These are phyloP conservation scores for Cyclotella kingstonii DNA, from an alignment of 108 stramenopile species.

Conservation along the genomic window DNA sequence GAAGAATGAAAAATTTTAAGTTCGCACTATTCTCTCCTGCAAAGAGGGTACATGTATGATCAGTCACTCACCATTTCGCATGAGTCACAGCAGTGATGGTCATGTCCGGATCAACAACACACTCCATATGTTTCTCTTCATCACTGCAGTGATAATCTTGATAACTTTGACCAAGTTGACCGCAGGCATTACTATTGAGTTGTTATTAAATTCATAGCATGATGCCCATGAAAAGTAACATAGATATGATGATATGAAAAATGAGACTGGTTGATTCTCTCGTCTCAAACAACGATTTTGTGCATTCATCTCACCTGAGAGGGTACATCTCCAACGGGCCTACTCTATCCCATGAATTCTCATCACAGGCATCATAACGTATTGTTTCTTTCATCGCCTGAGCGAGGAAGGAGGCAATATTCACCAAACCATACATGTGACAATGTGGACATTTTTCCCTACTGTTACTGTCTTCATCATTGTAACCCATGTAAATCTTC, in stretches of 20 bases:
- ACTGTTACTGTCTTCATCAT: background rate
- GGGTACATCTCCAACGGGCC: constrained; percentile 37
- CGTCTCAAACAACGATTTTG: background rate
- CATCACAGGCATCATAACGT: constrained; percentile 57
- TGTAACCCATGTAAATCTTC: constrained; percentile 33
- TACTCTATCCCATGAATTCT: constrained; percentile 56
- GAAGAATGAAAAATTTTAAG: background rate
- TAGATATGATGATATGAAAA: background rate
- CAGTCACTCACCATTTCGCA: constrained; percentile 42
- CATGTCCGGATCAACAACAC: constrained; percentile 46
- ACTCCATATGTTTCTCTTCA: constrained; percentile 51
- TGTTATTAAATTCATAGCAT: too few relatives aligned
- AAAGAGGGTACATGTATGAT: background rate
- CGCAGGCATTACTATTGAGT: constrained; percentile 44
- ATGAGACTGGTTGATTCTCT: background rate
- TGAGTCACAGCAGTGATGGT: constrained; percentile 48
- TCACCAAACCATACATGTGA: constrained; percentile 47
- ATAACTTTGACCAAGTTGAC: constrained; percentile 29
- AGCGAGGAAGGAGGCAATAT: constrained; percentile 46
- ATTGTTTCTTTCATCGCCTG: constrained; percentile 61
- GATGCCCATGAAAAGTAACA: too few relatives aligned
- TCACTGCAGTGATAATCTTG: constrained; percentile 49
- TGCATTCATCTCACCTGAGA: constrained; percentile 9
- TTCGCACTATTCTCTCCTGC: background rate
- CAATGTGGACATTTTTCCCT: constrained; percentile 27